Evolutionary conservation across 2,329 filamentous ascomycete species (phyloP).

Genomic region (Curvularia spicifera): DNA sequence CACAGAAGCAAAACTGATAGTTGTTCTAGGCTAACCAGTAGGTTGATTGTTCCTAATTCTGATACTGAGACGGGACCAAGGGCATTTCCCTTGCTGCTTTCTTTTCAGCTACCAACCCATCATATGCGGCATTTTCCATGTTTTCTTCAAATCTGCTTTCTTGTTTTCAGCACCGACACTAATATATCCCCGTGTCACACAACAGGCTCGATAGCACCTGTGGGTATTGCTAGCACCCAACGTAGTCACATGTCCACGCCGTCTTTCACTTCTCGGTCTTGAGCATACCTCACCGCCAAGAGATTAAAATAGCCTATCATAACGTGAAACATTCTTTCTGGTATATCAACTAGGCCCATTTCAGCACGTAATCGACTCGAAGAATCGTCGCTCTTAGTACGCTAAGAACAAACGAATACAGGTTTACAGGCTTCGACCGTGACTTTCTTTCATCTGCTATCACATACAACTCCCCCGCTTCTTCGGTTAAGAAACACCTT

Average conservation of each 20-base stretch:
- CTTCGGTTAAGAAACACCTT: background rate
- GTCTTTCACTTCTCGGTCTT: slow-evolving; percentile 10
- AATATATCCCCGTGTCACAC: background rate
- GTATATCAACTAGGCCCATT: background rate
- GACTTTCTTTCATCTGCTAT: background rate
- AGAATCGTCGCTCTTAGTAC: slow-evolving; percentile 1
- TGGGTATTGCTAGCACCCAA: background rate
- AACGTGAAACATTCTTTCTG: no score
- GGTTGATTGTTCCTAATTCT: no score
- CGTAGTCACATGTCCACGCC: background rate
- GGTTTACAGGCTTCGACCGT: background rate
- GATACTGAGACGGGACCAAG: background rate
- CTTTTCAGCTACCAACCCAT: background rate
- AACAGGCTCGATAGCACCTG: background rate
- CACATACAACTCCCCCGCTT: background rate
- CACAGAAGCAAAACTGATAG: no score
- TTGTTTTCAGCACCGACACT: background rate
- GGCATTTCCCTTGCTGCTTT: background rate
- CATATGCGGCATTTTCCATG: no score
- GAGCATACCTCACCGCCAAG: slow-evolving; percentile 3
- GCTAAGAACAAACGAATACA: background rate
- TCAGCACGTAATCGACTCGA: background rate
- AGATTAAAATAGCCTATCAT: background rate
- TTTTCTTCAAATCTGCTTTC: background rate
- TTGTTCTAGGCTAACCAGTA: no score